phyloP scores from a whole-genome alignment of 208 protist genomes.

The Naegleria gruberi region DNA sequence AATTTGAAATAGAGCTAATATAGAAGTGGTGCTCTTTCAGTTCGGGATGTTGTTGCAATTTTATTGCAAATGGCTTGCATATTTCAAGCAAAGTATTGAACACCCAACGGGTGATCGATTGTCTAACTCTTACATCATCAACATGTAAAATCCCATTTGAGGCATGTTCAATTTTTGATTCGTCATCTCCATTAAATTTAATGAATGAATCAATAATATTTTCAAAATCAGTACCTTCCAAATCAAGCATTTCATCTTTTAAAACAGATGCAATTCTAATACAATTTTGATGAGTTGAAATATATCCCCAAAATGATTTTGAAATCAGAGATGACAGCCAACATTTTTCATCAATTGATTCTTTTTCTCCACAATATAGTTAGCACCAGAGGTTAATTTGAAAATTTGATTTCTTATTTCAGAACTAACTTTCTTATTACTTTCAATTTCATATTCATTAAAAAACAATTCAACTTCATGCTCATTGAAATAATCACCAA shows the following conservation, averaged over 20 bases:
- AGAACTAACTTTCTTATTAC: background rate
- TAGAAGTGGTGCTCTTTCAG: too few species aligned
- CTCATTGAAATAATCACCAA: background rate
- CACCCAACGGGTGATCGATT: background rate
- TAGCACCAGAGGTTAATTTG: background rate
- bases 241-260: too few species aligned
- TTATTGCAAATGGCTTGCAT: too few species aligned
- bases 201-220: background rate
- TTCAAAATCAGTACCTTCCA: background rate
- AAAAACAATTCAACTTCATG: background rate
- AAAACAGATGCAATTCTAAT: too few species aligned
- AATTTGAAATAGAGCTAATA: too few species aligned
- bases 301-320: too few species aligned
- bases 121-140: background rate
- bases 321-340: too few species aligned
- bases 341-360: too few species aligned
- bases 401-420: conserved; percentile 4
- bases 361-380: background rate
- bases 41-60: too few species aligned
- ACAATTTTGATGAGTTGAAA: too few species aligned
- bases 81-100: background rate
- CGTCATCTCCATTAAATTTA: background rate
- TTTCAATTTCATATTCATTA: background rate
- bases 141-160: background rate
- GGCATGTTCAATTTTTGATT: background rate